Conservation (phyloP, 768 basidiomycete genomes). For the Chiua virens region DNA sequence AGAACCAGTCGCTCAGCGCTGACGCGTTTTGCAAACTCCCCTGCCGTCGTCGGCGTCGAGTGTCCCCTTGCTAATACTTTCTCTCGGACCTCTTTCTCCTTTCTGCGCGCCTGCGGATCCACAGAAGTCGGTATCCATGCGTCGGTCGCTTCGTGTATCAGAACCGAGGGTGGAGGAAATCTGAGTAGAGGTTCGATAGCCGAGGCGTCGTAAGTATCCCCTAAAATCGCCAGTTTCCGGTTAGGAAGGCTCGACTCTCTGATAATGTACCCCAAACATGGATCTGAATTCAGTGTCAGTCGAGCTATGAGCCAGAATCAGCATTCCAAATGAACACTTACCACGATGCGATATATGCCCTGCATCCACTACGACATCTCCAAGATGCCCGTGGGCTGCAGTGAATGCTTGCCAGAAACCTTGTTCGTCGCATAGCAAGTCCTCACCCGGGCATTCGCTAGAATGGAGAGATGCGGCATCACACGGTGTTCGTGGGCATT, state of each 20-base stretch:
- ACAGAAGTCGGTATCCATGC: constrained; percentile 60
- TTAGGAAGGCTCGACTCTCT: constrained; percentile 48
- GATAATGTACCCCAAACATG: constrained; percentile 79
- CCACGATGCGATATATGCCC: constrained; percentile 77
- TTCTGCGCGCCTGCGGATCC: constrained; percentile 48
- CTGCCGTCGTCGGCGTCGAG: constrained; percentile 78
- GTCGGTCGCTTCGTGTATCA: constrained; percentile 87
- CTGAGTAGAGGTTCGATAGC: constrained; percentile 56
- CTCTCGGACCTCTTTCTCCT: constrained; percentile 40
- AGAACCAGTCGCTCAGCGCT: constrained; percentile 62
- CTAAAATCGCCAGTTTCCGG: constrained; percentile 73
- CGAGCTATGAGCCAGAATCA: not conserved
- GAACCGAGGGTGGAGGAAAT: constrained; percentile 53
- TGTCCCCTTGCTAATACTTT: constrained; percentile 70
- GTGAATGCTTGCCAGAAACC: constrained; percentile 69
- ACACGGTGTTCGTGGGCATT: constrained; percentile 57
- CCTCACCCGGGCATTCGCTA: constrained; percentile 63
- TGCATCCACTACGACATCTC: constrained; percentile 61
- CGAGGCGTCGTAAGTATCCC: constrained; percentile 72
- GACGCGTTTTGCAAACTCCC: constrained; percentile 63
- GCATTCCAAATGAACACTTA: constrained; percentile 28
- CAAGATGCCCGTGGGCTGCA: constrained; percentile 36
- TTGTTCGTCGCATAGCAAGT: constrained; percentile 53
- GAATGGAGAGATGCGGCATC: constrained; percentile 48
- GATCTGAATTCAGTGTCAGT: constrained; percentile 45